A percentile compares a stretch with the other conserved stretches of the same genome.
Conservation (phyloP, 2,329 filamentous ascomycete species). For the Stagonosporopsis chrysanthemi region DNA sequence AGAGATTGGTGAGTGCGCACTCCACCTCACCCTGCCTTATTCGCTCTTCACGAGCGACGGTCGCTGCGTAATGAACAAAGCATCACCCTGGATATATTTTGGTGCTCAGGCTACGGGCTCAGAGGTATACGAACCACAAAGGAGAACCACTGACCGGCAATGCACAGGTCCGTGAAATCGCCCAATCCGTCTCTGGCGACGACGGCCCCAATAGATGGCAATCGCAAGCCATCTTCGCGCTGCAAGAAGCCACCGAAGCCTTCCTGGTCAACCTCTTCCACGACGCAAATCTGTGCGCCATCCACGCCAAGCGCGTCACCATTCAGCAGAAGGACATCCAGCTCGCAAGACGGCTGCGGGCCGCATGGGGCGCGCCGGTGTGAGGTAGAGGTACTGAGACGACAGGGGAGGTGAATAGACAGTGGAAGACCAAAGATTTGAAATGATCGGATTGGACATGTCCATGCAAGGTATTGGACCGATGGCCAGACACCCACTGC, state of each 20-base stretch:
- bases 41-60: no score
- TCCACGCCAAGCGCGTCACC: constrained; percentile 99
- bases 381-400: constrained; percentile 6
- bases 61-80: neutral
- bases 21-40: neutral
- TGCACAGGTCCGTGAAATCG: constrained; percentile 68
- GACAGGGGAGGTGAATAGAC: neutral
- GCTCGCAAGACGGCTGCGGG: constrained; percentile 91
- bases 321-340: constrained; percentile 99
- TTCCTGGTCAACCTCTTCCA: constrained; percentile 98
- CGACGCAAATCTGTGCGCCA: constrained; percentile 97
- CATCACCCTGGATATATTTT: neutral
- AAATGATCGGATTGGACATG: no score
- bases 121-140: no score
- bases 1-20: constrained; percentile 72
- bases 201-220: constrained; percentile 79
- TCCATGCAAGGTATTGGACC: neutral
- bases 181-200: constrained; percentile 68
- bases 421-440: neutral
- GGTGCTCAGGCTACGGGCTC: no score
- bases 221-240: constrained; percentile 93
- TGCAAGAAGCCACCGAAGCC: constrained; percentile 98
- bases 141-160: no score
- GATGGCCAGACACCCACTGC: no score
- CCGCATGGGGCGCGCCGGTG: constrained; percentile 62